phyloP scores from a whole-genome alignment of 2,329 filamentous ascomycete genomes.

The Colletotrichum orchidophilum region DNA sequence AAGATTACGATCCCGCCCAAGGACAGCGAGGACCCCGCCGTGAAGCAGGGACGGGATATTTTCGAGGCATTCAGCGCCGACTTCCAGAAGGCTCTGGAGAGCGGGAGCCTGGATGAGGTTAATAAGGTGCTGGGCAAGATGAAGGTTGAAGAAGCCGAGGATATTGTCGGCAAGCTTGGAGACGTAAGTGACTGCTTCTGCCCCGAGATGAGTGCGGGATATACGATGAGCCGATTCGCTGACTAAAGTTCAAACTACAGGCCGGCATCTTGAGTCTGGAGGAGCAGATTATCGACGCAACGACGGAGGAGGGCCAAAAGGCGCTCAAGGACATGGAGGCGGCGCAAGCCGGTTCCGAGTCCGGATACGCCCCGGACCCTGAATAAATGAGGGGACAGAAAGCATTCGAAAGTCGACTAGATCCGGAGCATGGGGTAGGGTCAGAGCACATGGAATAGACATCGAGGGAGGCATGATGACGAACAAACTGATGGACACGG shows the following conservation, averaged over 20 bases:
- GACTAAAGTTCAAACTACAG: constrained; percentile 44
- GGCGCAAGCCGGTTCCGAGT: constrained; percentile 44
- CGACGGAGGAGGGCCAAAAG: constrained; percentile 84
- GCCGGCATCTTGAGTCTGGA: constrained; percentile 91
- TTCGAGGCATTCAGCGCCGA: constrained; percentile 87
- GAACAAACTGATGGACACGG: not conserved
- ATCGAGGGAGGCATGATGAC: not conserved
- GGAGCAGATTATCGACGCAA: constrained; percentile 94
- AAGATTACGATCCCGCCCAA: constrained; percentile 83
- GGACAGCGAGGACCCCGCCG: constrained; percentile 72
- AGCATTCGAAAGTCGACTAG: not conserved
- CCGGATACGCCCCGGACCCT: constrained; percentile 48
- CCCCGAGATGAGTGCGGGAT: not conserved
- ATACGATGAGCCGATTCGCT: constrained; percentile 36
- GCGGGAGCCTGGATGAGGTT: constrained; percentile 79
- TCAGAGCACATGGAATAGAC: not conserved
- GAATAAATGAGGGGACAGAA: constrained; percentile 44
- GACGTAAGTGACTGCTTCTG: constrained; percentile 59
- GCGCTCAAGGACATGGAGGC: constrained; percentile 80
- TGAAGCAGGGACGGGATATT: constrained; percentile 73
- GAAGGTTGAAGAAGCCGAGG: constrained; percentile 88
- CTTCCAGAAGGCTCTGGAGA: constrained; percentile 83
- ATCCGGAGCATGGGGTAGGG: not conserved
- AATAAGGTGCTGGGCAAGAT: constrained; percentile 78
- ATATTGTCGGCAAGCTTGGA: constrained; percentile 81